Base-by-base conservation (phyloP, 2,329 filamentous ascomycete genomes). In the Botrytis porri region DNA sequence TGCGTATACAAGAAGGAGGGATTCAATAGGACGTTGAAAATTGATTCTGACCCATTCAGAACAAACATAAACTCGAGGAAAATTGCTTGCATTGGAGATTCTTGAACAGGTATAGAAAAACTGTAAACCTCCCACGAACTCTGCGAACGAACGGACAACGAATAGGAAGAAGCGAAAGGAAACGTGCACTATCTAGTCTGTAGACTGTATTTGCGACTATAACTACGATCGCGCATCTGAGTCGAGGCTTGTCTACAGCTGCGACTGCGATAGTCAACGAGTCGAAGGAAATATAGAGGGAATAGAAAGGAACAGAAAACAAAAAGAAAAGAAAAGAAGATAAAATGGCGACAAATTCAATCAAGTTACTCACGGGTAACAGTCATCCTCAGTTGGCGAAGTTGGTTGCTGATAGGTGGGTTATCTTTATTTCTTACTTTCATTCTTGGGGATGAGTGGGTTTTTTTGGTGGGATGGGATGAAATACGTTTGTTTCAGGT, bases 301-400 rank as follows among this genome's bases (percentile, higher is more conserved):
- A 32, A 54, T 12, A 29, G 7, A 37, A 20, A 54, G 35, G 22
- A 66, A n/a, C n/a, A 54, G n/a, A 35, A 60, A 45, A 29, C 29
- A 20, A 37, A n/a, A 20, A 43, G 7, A 25, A 39, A n/a, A 20
- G 20, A 45, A 61, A 9, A 32, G 4, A 57, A 20, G 37, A 61
- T 2, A 29, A 60, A 69, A 93, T 93, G 91, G 88, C 90, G 77
- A 87, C 89, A 75, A 93, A 93, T 83, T 90, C 88, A 54, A 93
- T 93, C 81, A 93, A 93, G 83, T 84, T 93, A 76, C 85, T 93
- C 81, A 93, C 91, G 78, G 91, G 91, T 78, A 93, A 92, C 84
- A 92, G 90, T 82, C 91, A 93, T 81, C 90, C 91, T 10, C 86
- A 90, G 82, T 87, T 93, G 73, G 91, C 91, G 57, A 89, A 90